A percentile compares a stretch with the other conserved stretches of the same genome.
phyloP scores from a whole-genome alignment of 208 protist species.

The Acanthamoeba triangularis region DNA sequence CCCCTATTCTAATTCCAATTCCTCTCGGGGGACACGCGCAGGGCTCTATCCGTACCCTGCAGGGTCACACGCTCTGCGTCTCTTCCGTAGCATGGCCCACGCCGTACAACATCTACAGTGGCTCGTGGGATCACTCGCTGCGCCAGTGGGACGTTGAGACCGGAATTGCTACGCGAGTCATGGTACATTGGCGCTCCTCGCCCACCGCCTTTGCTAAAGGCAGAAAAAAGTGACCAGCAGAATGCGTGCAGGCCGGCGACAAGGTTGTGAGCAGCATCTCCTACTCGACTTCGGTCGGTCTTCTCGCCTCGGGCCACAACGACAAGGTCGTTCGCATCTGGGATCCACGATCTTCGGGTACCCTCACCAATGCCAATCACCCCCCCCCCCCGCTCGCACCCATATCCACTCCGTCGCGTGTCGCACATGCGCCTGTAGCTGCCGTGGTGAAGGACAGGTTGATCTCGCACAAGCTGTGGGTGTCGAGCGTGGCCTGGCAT shows the following conservation, averaged over 20 bases:
- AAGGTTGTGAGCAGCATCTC: slow-evolving; percentile 55
- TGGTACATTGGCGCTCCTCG: background rate
- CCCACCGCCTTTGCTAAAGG: background rate
- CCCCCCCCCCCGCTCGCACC: background rate
- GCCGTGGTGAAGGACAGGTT: slow-evolving; percentile 42
- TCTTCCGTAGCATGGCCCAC: slow-evolving; percentile 30
- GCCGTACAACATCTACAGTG: slow-evolving; percentile 42
- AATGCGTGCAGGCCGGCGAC: background rate
- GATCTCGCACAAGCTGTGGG: slow-evolving; percentile 56
- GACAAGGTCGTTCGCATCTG: slow-evolving; percentile 58
- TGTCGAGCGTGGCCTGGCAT: slow-evolving; percentile 35
- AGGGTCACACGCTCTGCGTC: slow-evolving; percentile 18
- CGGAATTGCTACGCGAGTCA: background rate
- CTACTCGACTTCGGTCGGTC: background rate
- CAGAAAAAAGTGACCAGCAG: too few relatives aligned
- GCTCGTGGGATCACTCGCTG: slow-evolving; percentile 62
- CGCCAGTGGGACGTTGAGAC: slow-evolving; percentile 63
- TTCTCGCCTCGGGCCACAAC: slow-evolving; percentile 9
- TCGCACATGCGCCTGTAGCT: background rate
- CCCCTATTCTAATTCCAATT: background rate
- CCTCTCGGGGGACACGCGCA: background rate
- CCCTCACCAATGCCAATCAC: background rate
- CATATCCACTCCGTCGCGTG: background rate
- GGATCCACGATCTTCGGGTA: slow-evolving; percentile 30
- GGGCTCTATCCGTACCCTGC: slow-evolving; percentile 3